Conservation (phyloP, 768 basidiomycete species). For the Flagelloscypha sp. region DNA sequence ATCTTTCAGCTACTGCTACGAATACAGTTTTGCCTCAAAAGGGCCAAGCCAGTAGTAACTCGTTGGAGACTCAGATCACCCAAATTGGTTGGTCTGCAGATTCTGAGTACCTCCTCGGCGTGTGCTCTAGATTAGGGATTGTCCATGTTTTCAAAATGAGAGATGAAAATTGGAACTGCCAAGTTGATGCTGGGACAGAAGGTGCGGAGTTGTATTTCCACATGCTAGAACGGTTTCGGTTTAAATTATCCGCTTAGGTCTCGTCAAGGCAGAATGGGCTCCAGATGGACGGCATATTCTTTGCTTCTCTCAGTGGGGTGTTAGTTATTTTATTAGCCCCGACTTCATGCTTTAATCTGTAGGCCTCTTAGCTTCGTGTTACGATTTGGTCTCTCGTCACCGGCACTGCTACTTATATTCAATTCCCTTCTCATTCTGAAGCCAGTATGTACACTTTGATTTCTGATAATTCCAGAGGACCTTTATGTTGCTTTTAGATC, state of each 20-base stretch:
- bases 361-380: slow-evolving; percentile 56
- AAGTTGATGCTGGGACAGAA: slow-evolving; percentile 76
- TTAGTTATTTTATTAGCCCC: slow-evolving; percentile 37
- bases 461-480: neutral
- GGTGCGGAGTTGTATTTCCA: slow-evolving; percentile 22
- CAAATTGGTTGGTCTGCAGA: slow-evolving; percentile 83
- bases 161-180: slow-evolving; percentile 71
- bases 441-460: slow-evolving; percentile 41
- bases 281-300: slow-evolving; percentile 76
- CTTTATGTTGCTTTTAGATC: slow-evolving; percentile 37
- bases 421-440: slow-evolving; percentile 76
- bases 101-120: slow-evolving; percentile 79
- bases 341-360: slow-evolving; percentile 3
- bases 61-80: slow-evolving; percentile 45
- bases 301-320: slow-evolving; percentile 92
- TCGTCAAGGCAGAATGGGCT: slow-evolving; percentile 86
- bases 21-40: slow-evolving; percentile 30
- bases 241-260: slow-evolving; percentile 30
- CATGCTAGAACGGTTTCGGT: neutral
- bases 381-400: slow-evolving; percentile 79
- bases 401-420: slow-evolving; percentile 73
- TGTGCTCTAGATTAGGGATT: slow-evolving; percentile 59
- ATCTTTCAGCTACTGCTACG: slow-evolving; percentile 45
- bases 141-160: slow-evolving; percentile 74
- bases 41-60: slow-evolving; percentile 19